Base-by-base conservation (phyloP, 2,329 filamentous ascomycete genomes). In the Pyrenophora tritici-repentis region DNA sequence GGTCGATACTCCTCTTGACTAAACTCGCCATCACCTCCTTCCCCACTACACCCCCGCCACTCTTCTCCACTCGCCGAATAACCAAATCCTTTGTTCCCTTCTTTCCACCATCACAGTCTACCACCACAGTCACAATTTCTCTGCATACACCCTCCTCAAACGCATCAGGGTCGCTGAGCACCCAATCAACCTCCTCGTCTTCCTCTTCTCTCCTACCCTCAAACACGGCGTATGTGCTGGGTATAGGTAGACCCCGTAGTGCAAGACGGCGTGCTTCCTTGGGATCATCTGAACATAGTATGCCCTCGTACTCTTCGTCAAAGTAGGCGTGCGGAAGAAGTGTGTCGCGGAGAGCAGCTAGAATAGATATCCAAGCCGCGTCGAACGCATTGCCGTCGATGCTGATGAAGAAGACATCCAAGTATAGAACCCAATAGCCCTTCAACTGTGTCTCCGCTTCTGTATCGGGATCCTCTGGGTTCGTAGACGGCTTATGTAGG, bases 381-480 rank as follows among this genome's bases (percentile, higher is more conserved):
- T 99, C 93, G 59, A 97, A 92, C 1, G 91, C 85, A 66, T 94
- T 96, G 5, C 93, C 93, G 58, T 96, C 92, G 42, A 96, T 85
- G 0, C 90, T 95, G 61, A 99, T 87, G 75, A 96, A 94, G 68
- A 97, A 83, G n/a, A 97, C 81, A 69, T 97, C 93, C 59, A 99
- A 89, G 74, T 96, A 97, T 16, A 99, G 84, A 8, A 90, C 87
- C 94, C 93, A 99, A 73, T 95, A 97, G 0, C 88, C 94, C 70
- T 89, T 93, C 9, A 93, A 74, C 56, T 85, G 80, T 6, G 72
- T 71, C 33, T 69, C 67, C 4, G 75, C 68, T 3, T 79, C 78
- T 17, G 81, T 78, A 14, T 78, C 73, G 50, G 82, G 78, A 26
- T 78, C 70, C 22, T 72, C 73, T n/a, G 76, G 45, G 43, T 75